These are phyloP conservation scores for Mycogone perniciosa DNA, from an alignment of 2,329 filamentous ascomycete genomes.

Conservation along the genomic window DNA sequence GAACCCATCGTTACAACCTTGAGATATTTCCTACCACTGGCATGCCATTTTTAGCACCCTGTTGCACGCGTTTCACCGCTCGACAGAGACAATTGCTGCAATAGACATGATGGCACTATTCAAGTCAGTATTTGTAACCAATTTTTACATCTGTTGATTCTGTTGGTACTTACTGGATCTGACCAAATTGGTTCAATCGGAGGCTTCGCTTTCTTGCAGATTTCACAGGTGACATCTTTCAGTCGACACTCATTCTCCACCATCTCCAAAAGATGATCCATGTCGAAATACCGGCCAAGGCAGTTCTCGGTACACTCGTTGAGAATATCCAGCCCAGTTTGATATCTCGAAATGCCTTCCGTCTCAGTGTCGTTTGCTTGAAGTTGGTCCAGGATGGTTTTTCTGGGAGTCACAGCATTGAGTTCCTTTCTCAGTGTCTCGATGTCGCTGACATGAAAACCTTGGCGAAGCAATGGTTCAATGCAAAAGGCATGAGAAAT, in stretches of 20 bases:
- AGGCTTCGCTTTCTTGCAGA: background rate
- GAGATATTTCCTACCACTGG: background rate
- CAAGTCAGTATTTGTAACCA: constrained; percentile 9
- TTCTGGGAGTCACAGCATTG: background rate
- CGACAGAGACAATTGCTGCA: constrained; percentile 21
- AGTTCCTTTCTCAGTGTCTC: background rate
- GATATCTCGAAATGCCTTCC: constrained; percentile 9
- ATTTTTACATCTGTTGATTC: background rate
- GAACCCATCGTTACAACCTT: too few species aligned
- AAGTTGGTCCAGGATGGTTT: background rate
- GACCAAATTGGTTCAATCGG: background rate
- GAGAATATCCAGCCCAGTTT: constrained; percentile 13
- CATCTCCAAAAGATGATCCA: constrained; percentile 14
- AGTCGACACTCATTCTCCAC: constrained; percentile 12
- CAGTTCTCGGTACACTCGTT: background rate
- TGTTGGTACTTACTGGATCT: constrained; percentile 8
- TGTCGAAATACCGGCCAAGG: constrained; percentile 18
- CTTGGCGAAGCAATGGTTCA: constrained; percentile 19
- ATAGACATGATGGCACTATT: constrained; percentile 29
- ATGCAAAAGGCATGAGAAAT: constrained; percentile 25
- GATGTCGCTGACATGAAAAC: background rate
- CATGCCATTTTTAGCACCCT: background rate
- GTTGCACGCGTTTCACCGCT: background rate
- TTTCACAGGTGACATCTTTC: background rate
- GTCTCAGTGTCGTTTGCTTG: constrained; percentile 2